Conservation (phyloP, 148 eudicot genomes). For the Spergularia marina region DNA sequence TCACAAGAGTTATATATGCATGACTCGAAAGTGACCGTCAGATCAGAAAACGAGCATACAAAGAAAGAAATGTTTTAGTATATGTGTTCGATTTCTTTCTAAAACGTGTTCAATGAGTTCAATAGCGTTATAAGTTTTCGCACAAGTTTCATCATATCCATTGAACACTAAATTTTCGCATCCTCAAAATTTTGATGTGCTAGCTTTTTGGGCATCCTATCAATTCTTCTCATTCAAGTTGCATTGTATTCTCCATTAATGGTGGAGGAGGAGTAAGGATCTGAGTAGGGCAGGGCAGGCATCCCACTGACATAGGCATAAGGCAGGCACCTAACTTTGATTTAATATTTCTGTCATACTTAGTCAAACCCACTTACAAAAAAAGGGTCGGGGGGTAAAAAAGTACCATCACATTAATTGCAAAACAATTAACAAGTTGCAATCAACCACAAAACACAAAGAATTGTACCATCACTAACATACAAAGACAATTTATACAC, state of each 20-base stretch:
- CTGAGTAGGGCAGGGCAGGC: neutral
- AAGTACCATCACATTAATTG: conserved; percentile 22
- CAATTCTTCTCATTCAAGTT: neutral
- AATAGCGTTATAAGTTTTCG: no score
- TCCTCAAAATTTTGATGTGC: no score
- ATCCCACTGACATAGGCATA: conserved; percentile 3
- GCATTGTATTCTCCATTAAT: conserved; percentile 10
- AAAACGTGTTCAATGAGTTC: no score
- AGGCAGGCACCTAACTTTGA: conserved; percentile 18
- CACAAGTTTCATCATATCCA: no score
- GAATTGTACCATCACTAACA: conserved; percentile 5
- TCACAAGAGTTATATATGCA: no score
- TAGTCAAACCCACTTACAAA: conserved; percentile 30
- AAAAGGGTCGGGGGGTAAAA: neutral
- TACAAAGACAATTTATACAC: conserved; percentile 6
- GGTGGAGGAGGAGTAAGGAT: conserved; percentile 19
- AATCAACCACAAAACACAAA: conserved; percentile 12
- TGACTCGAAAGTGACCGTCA: no score
- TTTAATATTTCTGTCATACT: conserved; percentile 14
- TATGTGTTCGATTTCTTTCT: no score
- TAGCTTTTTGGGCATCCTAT: no score
- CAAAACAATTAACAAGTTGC: neutral
- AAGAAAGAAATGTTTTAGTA: no score
- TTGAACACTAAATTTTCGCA: no score
- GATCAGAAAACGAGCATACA: no score